Percentiles rank a stretch among this genome's conserved stretches.
Conservation (phyloP, 306 rosid species). For the Citrullus colocynthis region DNA sequence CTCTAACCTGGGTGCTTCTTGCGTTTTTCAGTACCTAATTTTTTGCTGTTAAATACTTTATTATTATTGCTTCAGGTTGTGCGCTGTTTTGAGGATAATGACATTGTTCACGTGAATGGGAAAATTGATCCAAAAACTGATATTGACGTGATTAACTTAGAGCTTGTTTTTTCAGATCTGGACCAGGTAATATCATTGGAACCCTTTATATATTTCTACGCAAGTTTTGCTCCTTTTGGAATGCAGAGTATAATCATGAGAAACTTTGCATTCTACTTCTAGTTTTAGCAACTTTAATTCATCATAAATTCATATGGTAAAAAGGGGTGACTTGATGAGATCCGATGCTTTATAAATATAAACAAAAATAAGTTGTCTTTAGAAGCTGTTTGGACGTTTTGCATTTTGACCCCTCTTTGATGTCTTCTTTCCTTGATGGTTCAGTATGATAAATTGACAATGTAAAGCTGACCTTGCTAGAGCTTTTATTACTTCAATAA, state of each 20-base stretch:
- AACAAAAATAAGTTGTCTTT: background rate
- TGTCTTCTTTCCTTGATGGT: background rate
- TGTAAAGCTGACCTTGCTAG: background rate
- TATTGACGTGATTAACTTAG: conserved; percentile 87
- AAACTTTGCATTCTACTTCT: background rate
- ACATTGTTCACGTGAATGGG: conserved; percentile 84
- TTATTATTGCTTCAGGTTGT: conserved; percentile 49
- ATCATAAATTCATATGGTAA: background rate
- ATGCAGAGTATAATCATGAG: background rate
- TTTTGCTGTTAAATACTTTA: conserved; percentile 6
- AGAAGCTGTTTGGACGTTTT: background rate
- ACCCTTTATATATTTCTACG: background rate
- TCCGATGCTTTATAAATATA: background rate
- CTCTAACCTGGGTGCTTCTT: background rate
- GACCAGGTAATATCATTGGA: conserved; percentile 68
- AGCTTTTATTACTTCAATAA: background rate
- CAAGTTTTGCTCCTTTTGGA: background rate
- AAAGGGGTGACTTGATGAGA: background rate
- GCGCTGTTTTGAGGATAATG: conserved; percentile 91
- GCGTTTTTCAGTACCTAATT: background rate
- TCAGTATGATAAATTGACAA: background rate
- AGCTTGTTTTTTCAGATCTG: conserved; percentile 86
- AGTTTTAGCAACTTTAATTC: background rate
- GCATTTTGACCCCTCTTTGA: background rate
- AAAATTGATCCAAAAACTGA: conserved; percentile 85